Evolutionary conservation across 441 rosid species (phyloP), one percentile per base, ranked within the genome.

Genomic region (Erysimum cheiri): DNA sequence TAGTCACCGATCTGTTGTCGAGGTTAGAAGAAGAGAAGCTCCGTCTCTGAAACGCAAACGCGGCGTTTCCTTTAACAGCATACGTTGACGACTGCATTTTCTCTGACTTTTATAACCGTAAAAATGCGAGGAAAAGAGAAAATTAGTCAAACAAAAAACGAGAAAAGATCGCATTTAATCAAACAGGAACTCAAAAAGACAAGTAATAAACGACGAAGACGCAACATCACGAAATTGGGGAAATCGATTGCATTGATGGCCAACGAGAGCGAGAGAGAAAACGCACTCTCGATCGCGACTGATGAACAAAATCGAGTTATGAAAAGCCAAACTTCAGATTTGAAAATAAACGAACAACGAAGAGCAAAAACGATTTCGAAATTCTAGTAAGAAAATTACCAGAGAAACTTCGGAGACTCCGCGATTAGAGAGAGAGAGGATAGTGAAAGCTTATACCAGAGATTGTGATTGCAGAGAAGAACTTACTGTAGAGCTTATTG

Each of bases 41-140:
- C 56, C 84, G 83, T 48, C 67, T 76, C 24, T 54, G 72, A 63
- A 78, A 65, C 60, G 78, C 80, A 73, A 78, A 82, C 48, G 75
- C 78, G 12, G 75, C 64, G 74, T 77, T 75, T 36, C 79, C 81
- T 77, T 73, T 82, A 49, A 81, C 70, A 3, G 86, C 74, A 37
- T 64, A 73, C 69, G 84, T 71, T 43, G 93, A 84, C 64, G 89
- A 77, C 59, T 84, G 95, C 97, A 91, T 91, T 74, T 58, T 81
- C 5, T 61, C 73, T 14, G 48, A 43, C 69, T 79, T 67, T 68
- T 53, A 76, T 71, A 50, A 78, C 28, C 61, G 60, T 56, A n/a
- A n/a, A 55, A 31, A 8, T 63, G 70, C 54, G 22, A 39, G 0
- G 55, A 70, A 59, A 41, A 22, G 64, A 62, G 24, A 8, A 58